Percentiles rank a stretch among this genome's conserved stretches.
Evolutionary conservation across 768 basidiomycete species (phyloP).

Genomic region (Agrocybe chaxingu): DNA sequence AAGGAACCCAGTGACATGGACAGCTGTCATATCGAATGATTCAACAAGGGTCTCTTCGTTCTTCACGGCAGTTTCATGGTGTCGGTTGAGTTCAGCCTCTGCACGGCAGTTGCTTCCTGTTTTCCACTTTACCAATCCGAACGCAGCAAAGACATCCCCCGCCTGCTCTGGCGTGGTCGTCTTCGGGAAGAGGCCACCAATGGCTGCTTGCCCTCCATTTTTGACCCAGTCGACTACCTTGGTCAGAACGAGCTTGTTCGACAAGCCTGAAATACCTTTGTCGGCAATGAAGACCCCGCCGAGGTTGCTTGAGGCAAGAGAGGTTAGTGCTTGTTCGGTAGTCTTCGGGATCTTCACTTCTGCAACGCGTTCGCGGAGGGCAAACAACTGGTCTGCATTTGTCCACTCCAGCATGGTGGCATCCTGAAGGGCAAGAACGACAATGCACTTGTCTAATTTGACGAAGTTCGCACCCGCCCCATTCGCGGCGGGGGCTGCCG

Average conservation of each 20-base stretch:
- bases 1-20: constrained; percentile 8
- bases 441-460: constrained; percentile 6
- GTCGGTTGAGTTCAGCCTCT: not conserved
- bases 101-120: too few species aligned
- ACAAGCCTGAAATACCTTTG: constrained; percentile 13
- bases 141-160: too few species aligned
- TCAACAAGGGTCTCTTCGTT: constrained; percentile 11
- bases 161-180: too few species aligned
- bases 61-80: constrained; percentile 9
- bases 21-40: constrained; percentile 10
- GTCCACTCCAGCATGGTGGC: constrained; percentile 2
- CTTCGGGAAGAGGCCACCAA: not conserved
- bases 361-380: constrained; percentile 11
- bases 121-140: too few species aligned
- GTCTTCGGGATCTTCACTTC: constrained; percentile 13
- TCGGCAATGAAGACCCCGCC: constrained; percentile 28
- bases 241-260: constrained; percentile 17
- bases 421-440: constrained; percentile 11
- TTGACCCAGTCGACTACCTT: constrained; percentile 14
- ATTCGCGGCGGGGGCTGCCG: not conserved
- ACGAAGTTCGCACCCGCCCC: not conserved
- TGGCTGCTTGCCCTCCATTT: not conserved
- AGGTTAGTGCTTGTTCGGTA: constrained; percentile 15
- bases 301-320: constrained; percentile 22
- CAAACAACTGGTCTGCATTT: constrained; percentile 9